These are phyloP conservation scores for Capsicum baccatum DNA, from an alignment of 257 asterid species.

Conservation along the genomic window DNA sequence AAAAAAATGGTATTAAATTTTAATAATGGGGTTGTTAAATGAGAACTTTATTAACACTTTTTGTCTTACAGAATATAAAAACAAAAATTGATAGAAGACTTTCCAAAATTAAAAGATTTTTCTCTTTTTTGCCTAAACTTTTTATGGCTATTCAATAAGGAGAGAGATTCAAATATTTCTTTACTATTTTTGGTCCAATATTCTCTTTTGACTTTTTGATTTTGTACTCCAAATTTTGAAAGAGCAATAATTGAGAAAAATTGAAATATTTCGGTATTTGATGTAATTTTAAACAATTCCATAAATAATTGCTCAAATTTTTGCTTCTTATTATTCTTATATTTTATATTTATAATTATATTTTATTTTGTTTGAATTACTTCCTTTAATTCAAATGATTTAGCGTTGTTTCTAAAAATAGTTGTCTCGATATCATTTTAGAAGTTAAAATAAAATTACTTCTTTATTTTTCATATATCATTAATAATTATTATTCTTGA, in stretches of 20 bases:
- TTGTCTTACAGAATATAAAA: not conserved
- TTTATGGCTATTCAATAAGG: conserved; percentile 10
- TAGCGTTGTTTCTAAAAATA: not conserved
- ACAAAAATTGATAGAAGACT: not conserved
- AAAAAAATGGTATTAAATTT: not conserved
- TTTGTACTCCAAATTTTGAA: not conserved
- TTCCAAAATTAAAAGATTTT: not conserved
- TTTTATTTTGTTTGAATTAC: not conserved
- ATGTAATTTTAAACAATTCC: not conserved
- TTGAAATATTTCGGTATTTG: not conserved
- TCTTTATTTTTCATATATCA: no score
- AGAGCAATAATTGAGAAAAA: not conserved
- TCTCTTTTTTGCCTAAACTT: not conserved
- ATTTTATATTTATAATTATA: not conserved
- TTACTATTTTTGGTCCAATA: not conserved
- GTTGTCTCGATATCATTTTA: no score
- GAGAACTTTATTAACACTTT: not conserved
- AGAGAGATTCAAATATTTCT: not conserved
- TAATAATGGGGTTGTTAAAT: not conserved
- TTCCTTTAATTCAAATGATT: not conserved
- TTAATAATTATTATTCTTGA: no score
- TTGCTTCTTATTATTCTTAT: not conserved
- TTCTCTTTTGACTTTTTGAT: not conserved
- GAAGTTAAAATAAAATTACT: no score
- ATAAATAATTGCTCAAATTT: not conserved